Base-by-base conservation (phyloP, 2,329 filamentous ascomycete genomes). In the Diaporthe capsici region DNA sequence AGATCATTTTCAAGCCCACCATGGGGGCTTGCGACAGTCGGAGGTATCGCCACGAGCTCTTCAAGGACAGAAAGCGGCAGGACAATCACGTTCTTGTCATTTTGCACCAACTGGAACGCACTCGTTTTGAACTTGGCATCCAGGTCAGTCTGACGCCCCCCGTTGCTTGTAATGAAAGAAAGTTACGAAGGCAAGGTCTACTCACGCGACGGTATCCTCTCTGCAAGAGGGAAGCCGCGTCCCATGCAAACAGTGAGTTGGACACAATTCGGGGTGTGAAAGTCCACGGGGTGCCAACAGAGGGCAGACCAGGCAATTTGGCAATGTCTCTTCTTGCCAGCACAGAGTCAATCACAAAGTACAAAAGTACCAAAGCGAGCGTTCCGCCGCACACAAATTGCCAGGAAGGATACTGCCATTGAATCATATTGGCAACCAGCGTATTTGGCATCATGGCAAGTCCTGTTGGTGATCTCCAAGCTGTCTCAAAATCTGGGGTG, bases 51-150 rank as follows among this genome's bases (percentile, higher is more conserved):
- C 9, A 34, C 58, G 58, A 61, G 58, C 34, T 61, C 58, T 25
- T 61, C 58, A 12, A 61, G 34, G 39, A n/a, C 17, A 10, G 58
- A 61, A 13, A 39, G 58, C 17, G 58, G 58, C 34, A 61, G 17
- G 20, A 61, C 58, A 15, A 61, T 42, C 34, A 61, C 37, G 12
- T 42, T 61, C 58, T 61, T 61, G 17, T 61, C 58, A 61, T 61
- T 61, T n/a, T 39, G 58, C 17, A 61, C 58, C 10, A 61, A 1
- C 10, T 61, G 58, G 58, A 61, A 61, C 17, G 58, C 37, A 25
- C 58, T 20, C 22, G 34, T 37, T 61, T 61, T 39, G 22, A 61
- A 39, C 58, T 61, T 42, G 20, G 25, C 37, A 3, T 12, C 25
- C 6, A 61, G 28, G 37, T 61, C 39, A 61, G 58, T 25, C 37